Conservation (phyloP, 208 protist genomes). For the Crithidia thermophila region DNA sequence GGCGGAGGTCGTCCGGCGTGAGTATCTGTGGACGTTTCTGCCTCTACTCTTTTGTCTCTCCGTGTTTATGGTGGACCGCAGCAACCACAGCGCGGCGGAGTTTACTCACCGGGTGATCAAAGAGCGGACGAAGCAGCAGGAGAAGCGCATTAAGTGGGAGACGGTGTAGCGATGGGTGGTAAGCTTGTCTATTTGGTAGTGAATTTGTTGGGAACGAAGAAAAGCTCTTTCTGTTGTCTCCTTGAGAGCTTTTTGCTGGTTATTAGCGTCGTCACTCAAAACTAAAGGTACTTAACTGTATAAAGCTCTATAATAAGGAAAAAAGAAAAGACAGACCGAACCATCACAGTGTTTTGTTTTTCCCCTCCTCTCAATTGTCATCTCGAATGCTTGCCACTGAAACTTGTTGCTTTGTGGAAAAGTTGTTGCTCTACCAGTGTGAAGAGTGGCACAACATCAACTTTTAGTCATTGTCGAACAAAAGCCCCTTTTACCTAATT, state of each 20-base stretch:
- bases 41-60: conserved; percentile 41
- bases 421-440: too few species aligned
- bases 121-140: conserved; percentile 39
- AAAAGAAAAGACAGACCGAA: too few species aligned
- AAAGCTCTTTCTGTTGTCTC: neutral
- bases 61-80: conserved; percentile 53
- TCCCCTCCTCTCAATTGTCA: too few species aligned
- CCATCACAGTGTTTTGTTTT: too few species aligned
- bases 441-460: too few species aligned
- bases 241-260: neutral
- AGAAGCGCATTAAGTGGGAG: conserved; percentile 43
- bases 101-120: conserved; percentile 43
- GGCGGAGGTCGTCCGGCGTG: conserved; percentile 28
- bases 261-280: too few species aligned
- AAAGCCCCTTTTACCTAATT: neutral
- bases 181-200: neutral
- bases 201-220: neutral
- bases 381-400: too few species aligned
- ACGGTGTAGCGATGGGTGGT: conserved; percentile 1
- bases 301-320: too few species aligned
- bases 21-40: conserved; percentile 59
- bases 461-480: too few species aligned
- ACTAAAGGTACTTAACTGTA: too few species aligned
- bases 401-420: too few species aligned
- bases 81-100: conserved; percentile 45